phyloP scores from a whole-genome alignment of 345 rosid species.

The Gossypium rotundifolium region DNA sequence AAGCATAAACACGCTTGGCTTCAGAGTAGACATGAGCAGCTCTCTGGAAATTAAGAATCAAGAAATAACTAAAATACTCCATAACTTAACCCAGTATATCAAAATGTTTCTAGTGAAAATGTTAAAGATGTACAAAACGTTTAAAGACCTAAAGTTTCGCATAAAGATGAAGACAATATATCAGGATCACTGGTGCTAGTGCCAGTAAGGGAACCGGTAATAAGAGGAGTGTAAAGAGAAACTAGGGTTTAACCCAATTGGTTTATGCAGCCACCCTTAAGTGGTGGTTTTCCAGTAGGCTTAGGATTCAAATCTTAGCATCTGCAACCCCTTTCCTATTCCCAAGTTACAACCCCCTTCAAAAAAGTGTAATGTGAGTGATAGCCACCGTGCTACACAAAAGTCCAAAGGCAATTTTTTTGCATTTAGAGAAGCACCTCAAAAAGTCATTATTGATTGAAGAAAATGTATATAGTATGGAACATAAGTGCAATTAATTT shows the following conservation, averaged over 20 bases:
- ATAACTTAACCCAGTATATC: not conserved
- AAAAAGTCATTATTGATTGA: slow-evolving; percentile 14
- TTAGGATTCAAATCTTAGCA: not conserved
- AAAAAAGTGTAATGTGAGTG: not conserved
- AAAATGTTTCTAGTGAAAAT: not conserved
- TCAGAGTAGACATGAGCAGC: slow-evolving; percentile 91
- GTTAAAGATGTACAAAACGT: not conserved
- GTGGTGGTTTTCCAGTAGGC: not conserved
- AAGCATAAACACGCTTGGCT: slow-evolving; percentile 81
- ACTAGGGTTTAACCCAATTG: not conserved
- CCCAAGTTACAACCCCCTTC: not conserved
- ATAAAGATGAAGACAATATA: not conserved
- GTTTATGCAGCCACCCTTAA: not conserved
- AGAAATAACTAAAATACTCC: not conserved
- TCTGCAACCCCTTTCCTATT: not conserved
- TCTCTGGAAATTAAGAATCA: slow-evolving; percentile 42
- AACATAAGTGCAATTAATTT: not conserved
- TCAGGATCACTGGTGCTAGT: not conserved
- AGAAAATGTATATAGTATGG: not conserved
- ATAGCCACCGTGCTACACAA: not conserved
- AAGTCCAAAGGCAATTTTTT: not conserved
- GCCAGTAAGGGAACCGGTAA: slow-evolving; percentile 24
- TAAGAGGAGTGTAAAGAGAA: not conserved
- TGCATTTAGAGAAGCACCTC: not conserved
- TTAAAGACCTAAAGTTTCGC: not conserved